These are phyloP conservation scores for Magnolia officinalis DNA, from an alignment of 164 flowering plant genomes.

Conservation along the genomic window DNA sequence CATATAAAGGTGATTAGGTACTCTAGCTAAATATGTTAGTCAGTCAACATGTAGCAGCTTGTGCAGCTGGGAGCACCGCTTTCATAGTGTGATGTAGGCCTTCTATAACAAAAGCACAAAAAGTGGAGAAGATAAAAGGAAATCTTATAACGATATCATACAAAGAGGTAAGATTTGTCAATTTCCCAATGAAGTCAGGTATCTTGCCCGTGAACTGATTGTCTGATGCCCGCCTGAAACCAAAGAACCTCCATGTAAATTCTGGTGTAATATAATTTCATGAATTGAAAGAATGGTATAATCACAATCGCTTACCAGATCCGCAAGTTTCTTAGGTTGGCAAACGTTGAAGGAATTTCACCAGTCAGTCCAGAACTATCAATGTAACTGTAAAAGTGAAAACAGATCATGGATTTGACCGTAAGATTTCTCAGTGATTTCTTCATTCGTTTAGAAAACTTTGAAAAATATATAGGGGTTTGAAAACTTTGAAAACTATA, in stretches of 20 bases:
- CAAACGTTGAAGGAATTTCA: conserved; percentile 32
- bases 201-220: conserved; percentile 10
- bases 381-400: conserved; percentile 24
- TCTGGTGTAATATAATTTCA: too few species aligned
- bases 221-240: conserved; percentile 10
- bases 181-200: conserved; percentile 11
- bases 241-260: background rate
- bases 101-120: background rate
- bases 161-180: conserved; percentile 9
- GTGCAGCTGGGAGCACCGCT: too few species aligned
- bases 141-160: background rate
- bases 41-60: too few species aligned
- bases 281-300: background rate
- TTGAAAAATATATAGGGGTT: too few species aligned
- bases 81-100: too few species aligned
- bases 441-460: too few species aligned
- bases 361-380: conserved; percentile 40
- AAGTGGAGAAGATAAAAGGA: background rate
- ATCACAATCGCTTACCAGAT: conserved; percentile 23
- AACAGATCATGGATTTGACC: background rate
- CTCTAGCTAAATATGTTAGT: too few species aligned
- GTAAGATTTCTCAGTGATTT: background rate
- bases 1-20: too few species aligned
- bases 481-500: too few species aligned
- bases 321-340: conserved; percentile 18